These are phyloP conservation scores for Chlorella sorokiniana DNA, from an alignment of 139 green algal genomes.

Conservation along the genomic window DNA sequence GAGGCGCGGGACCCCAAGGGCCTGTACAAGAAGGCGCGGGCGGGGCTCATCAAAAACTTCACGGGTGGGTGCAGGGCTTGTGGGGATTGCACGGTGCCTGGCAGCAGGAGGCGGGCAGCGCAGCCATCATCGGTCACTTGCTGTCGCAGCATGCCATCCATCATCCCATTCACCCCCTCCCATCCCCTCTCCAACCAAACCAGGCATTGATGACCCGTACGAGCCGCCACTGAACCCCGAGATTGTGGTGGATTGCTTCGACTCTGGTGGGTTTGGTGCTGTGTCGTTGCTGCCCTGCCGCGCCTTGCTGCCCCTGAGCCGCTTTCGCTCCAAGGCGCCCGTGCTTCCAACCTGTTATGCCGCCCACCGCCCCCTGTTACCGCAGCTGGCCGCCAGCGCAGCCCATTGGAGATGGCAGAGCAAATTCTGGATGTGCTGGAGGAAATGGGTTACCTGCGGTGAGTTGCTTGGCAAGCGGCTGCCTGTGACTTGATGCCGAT, in stretches of 20 bases:
- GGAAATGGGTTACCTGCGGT: constrained; percentile 28
- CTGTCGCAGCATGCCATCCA: too few species aligned
- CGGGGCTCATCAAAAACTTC: constrained; percentile 93
- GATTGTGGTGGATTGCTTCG: background rate
- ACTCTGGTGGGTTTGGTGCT: constrained; percentile 8
- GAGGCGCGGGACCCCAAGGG: constrained; percentile 95
- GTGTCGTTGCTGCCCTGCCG: too few species aligned
- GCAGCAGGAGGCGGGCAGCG: too few species aligned
- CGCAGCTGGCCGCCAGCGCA: constrained; percentile 20
- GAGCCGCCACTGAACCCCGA: constrained; percentile 21
- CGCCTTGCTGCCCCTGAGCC: too few species aligned
- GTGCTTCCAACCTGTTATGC: too few species aligned
- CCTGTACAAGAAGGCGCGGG: constrained; percentile 94
- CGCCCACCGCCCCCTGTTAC: too few species aligned
- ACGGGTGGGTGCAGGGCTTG: too few species aligned
- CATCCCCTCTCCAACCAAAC: background rate
- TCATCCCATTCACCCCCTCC: too few species aligned
- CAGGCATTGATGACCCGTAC: constrained; percentile 46
- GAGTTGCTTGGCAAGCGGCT: background rate
- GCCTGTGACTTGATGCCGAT: too few species aligned
- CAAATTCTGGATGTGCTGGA: constrained; percentile 28
- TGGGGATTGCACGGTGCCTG: too few species aligned
- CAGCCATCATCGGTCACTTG: too few species aligned
- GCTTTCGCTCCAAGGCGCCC: too few species aligned
- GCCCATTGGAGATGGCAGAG: constrained; percentile 26